Evolutionary conservation across 2,329 filamentous ascomycete genomes (phyloP).

Genomic region (Thelonectria discophora): DNA sequence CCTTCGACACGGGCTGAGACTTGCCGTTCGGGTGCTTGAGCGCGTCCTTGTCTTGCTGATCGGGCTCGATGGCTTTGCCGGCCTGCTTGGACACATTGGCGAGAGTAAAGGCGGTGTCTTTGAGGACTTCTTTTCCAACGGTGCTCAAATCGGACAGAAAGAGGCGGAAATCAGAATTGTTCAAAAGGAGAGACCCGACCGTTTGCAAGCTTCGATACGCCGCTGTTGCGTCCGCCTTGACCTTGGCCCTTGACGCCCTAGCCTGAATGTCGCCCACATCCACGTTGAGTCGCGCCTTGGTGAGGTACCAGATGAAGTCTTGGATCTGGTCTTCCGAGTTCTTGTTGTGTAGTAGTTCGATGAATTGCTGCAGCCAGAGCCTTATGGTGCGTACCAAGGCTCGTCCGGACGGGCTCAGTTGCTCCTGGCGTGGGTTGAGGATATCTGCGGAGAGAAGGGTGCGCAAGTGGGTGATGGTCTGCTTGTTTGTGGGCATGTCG

Average conservation of each 20-base stretch:
- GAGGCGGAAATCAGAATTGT: slow-evolving; percentile 88
- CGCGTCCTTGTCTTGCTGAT: slow-evolving; percentile 64
- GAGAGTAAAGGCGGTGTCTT: slow-evolving; percentile 82
- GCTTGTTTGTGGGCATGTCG: slow-evolving; percentile 92
- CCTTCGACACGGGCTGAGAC: slow-evolving; percentile 55
- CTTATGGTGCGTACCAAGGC: slow-evolving; percentile 76
- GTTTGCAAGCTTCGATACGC: slow-evolving; percentile 84
- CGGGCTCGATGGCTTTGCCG: slow-evolving; percentile 77
- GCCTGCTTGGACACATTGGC: slow-evolving; percentile 79
- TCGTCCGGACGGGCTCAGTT: slow-evolving; percentile 81
- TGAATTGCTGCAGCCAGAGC: slow-evolving; percentile 80
- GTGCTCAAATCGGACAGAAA: slow-evolving; percentile 83
- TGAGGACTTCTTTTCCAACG: slow-evolving; percentile 84
- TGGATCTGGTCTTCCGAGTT: slow-evolving; percentile 87
- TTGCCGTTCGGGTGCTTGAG: slow-evolving; percentile 52
- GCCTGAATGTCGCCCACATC: slow-evolving; percentile 44
- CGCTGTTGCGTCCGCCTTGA: slow-evolving; percentile 47
- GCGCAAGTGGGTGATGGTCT: slow-evolving; percentile 80
- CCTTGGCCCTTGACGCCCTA: slow-evolving; percentile 42
- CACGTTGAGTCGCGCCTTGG: slow-evolving; percentile 70
- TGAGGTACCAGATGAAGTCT: slow-evolving; percentile 87
- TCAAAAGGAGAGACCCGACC: slow-evolving; percentile 83
- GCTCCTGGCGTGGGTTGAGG: slow-evolving; percentile 73
- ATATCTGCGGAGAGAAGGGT: slow-evolving; percentile 80
- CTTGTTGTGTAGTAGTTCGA: slow-evolving; percentile 83